phyloP scores from a whole-genome alignment of 2,329 filamentous ascomycete genomes.

The Trichoderma sp. region DNA sequence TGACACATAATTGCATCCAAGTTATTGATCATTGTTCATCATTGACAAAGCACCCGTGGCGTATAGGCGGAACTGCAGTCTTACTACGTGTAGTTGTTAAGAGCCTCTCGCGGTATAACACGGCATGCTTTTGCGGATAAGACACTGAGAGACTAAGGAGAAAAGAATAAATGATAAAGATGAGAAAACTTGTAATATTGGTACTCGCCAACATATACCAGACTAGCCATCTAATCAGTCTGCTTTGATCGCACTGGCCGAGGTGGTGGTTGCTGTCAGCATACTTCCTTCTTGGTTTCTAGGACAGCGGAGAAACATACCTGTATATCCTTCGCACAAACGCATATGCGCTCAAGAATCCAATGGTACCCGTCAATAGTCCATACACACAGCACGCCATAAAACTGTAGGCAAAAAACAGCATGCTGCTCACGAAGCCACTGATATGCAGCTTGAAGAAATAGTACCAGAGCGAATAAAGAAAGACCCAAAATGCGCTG shows the following conservation, averaged over 20 bases:
- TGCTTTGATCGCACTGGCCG: constrained; percentile 51
- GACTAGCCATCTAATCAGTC: constrained; percentile 37
- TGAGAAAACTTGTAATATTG: not conserved
- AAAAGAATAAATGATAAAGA: not conserved
- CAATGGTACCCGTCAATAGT: constrained; percentile 78
- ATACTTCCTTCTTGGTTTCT: not conserved
- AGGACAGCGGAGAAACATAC: constrained; percentile 47
- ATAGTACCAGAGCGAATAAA: constrained; percentile 85
- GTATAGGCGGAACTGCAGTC: not conserved
- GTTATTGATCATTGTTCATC: not conserved
- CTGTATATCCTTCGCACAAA: constrained; percentile 84
- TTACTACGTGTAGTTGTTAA: not conserved
- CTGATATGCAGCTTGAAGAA: constrained; percentile 76
- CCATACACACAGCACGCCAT: constrained; percentile 81
- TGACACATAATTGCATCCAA: not conserved
- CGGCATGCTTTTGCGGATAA: not conserved
- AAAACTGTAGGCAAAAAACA: constrained; percentile 86
- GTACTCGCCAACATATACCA: not conserved
- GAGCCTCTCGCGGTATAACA: not conserved
- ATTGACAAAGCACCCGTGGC: not conserved
- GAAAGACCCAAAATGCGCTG: constrained; percentile 78
- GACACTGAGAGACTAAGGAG: not conserved
- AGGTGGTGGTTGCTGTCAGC: not conserved
- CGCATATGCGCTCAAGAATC: constrained; percentile 79
- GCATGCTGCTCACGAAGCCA: constrained; percentile 74